Conservation (phyloP, 2,329 filamentous ascomycete species). For the Claviceps paspali region DNA sequence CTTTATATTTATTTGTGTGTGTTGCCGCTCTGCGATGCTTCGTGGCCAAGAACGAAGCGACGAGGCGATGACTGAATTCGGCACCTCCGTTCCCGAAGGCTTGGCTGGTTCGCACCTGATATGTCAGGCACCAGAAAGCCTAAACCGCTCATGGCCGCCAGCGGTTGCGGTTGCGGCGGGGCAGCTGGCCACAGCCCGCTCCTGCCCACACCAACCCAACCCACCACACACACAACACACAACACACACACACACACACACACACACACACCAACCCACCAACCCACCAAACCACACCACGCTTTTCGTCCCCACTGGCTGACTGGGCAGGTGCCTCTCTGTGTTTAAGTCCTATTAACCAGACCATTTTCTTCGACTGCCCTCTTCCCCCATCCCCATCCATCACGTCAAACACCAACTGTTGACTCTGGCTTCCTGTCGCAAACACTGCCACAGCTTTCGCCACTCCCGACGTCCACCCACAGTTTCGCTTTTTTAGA, state of each 20-base stretch:
- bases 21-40: no score
- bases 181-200: slow-evolving; percentile 1
- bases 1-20: no score
- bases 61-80: no score
- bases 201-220: background rate
- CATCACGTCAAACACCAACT: slow-evolving; percentile 1
- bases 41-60: no score
- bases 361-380: slow-evolving; percentile 3
- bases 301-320: background rate
- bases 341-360: background rate
- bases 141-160: background rate
- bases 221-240: background rate
- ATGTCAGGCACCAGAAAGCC: slow-evolving; percentile 1
- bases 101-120: background rate
- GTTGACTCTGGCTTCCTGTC: slow-evolving; percentile 2
- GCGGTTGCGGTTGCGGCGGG: slow-evolving; percentile 1
- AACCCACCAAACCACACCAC: background rate
- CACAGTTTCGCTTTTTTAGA: background rate
- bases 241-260: background rate
- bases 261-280: background rate
- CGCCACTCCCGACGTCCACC: slow-evolving; percentile 1
- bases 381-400: slow-evolving; percentile 3
- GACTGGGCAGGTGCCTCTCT: background rate
- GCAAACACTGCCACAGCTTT: slow-evolving; percentile 4
- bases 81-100: background rate